Percentiles rank a stretch among this genome's conserved stretches.
These are phyloP conservation scores for Hymenoscyphus fructigenus DNA, from an alignment of 2,329 filamentous ascomycete genomes.

Conservation along the genomic window DNA sequence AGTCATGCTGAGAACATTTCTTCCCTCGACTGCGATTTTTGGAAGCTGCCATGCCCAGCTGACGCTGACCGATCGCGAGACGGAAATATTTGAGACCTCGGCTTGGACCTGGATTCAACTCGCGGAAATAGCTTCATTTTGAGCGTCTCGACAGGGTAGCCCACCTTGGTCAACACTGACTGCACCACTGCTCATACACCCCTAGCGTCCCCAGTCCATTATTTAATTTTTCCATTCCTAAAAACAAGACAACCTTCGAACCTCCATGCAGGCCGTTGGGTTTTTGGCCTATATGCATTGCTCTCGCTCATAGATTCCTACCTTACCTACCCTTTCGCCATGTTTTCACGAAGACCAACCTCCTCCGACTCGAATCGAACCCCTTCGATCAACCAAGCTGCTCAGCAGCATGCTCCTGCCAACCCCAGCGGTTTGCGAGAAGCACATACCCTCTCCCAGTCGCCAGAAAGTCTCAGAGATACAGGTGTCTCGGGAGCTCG, in stretches of 20 bases:
- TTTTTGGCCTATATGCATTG: neutral
- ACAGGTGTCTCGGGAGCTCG: neutral
- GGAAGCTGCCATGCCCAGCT: neutral
- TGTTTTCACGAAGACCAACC: constrained; percentile 12
- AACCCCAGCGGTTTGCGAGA: constrained; percentile 28
- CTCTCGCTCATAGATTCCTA: neutral
- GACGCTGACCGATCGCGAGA: neutral
- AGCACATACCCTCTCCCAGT: constrained; percentile 23
- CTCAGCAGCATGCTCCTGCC: constrained; percentile 23
- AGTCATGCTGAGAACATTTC: neutral
- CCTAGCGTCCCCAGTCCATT: neutral
- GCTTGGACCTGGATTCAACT: neutral
- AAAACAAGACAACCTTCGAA: neutral
- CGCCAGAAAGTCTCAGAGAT: constrained; percentile 19
- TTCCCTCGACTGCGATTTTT: neutral
- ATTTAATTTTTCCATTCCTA: neutral
- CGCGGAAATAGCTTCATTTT: neutral
- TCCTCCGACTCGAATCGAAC: constrained; percentile 11
- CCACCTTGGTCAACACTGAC: neutral
- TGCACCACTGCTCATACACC: neutral
- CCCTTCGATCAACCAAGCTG: constrained; percentile 11
- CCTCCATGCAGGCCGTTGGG: neutral
- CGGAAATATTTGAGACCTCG: constrained; percentile 4
- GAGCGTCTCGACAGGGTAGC: neutral
- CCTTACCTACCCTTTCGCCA: neutral